Percentiles rank a stretch among this genome's conserved stretches.
Conservation (phyloP, 441 rosid species). For the Melastoma candidum region DNA sequence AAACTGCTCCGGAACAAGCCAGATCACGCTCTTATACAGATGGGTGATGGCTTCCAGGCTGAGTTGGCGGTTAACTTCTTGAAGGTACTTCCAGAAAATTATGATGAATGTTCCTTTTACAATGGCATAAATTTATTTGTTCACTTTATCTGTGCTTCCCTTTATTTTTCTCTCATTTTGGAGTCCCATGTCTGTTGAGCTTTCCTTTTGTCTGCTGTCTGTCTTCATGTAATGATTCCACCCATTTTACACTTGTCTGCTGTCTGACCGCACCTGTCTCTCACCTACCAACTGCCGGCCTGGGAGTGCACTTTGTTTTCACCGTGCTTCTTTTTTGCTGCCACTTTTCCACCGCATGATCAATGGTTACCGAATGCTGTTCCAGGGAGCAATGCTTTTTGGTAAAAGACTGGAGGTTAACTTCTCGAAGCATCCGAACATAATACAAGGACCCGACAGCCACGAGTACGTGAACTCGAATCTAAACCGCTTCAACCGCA, state of each 20-base stretch:
- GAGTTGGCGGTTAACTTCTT: constrained; percentile 94
- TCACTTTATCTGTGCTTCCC: not conserved
- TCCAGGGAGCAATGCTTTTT: constrained; percentile 80
- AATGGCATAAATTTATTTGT: constrained; percentile 2
- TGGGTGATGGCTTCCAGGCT: constrained; percentile 99
- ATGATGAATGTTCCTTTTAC: not conserved
- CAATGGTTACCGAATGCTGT: not conserved
- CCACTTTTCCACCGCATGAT: no score
- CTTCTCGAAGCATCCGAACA: constrained; percentile 82
- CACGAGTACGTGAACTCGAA: constrained; percentile 76
- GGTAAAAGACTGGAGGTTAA: constrained; percentile 91
- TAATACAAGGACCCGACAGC: constrained; percentile 84
- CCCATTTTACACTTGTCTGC: no score
- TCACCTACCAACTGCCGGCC: no score
- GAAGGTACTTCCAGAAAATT: constrained; percentile 41
- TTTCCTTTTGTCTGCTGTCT: no score
- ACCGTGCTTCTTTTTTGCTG: no score
- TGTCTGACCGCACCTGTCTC: no score
- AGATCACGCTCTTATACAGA: constrained; percentile 96
- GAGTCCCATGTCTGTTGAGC: no score
- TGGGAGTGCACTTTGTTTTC: no score
- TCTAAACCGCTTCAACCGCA: constrained; percentile 94
- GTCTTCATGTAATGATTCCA: no score
- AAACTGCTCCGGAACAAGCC: constrained; percentile 94
- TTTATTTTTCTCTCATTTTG: no score